Base-by-base conservation (phyloP, 169 alveolate genomes). In the Eimeria sp. region DNA sequence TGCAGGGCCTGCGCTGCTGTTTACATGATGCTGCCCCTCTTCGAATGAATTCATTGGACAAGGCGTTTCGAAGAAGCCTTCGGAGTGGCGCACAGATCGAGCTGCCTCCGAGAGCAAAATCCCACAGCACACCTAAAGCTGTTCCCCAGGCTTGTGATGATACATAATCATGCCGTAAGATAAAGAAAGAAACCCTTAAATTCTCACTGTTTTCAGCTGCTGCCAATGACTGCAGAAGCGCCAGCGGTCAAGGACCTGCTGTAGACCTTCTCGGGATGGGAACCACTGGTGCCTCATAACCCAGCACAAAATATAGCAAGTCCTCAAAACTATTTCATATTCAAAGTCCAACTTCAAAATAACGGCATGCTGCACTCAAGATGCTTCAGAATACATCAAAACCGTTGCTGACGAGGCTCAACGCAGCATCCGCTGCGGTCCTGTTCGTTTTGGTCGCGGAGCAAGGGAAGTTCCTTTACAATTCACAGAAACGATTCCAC, bases 181-280 rank as follows among this genome's bases (percentile, higher is more conserved):
- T 37, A 9, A 37, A 71, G 16, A 49, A 33, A 18, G 13, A 37
- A 71, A 71, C 54, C 49, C 49, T 33, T 77, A 11, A 13, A 77
- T n/a, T 46, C 14, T 52, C 43, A 74, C 56, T 2, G 8, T 43
- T 40, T 6, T 37, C 20, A 40, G 2, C 18, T 16, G 58, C 40
- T 62, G 20, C 27, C 87, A 20, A 27, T 77, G 23, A 77, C 54
- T 23, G 87, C 87, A 46, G 87, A 13, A 77, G 64, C 87, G 18
- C 49, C 33, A 77, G 23, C 16, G 43, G 62, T 49, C 66, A 49
- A 25, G 43, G 66, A 52, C 62, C 87, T 27, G 62, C 87, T 23
- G 62, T 49, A 66, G 62, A 77, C 87, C 87, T 46, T 14, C 80
- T 71, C 80, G 80, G 80, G 54, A 71, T 33, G 80, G 80, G 80